Base-by-base conservation (phyloP, 345 rosid genomes). In the Hypericum perforatum region DNA sequence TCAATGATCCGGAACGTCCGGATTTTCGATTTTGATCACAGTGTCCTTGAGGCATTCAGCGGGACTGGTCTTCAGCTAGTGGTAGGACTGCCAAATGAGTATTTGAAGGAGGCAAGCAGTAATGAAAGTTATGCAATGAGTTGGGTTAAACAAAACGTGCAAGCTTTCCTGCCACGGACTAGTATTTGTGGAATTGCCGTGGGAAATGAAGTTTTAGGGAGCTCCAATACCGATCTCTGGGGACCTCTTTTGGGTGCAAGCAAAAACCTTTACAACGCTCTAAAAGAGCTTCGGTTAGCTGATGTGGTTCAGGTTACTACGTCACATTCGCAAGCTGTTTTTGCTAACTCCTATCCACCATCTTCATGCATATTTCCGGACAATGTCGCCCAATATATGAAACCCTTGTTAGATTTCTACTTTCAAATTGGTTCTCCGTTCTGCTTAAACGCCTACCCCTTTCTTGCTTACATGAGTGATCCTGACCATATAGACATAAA, bases 401-500 rank as follows among this genome's bases (percentile, higher is more conserved):
- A 89, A 75, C 95, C 94, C 10, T 66, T 94, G 15, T 70, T 94
- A 69, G 79, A 82, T 44, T 94, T 94, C 66, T 86, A 80, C 64
- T 40, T 74, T 0, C 78, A 88, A 62, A 80, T 80, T 41, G 91
- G 78, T 5, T 89, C 99, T 62, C 99, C 97, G n/a, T 94, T 94
- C 57, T 89, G 97, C 66, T 72, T 94, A 62, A 94, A 94, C 69
- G 99, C 86, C 0, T 94, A 94, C 59, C 99, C 99, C 0, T 94
- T 94, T 61, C 65, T 94, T 70, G 94, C 86, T 8, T 89, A 89
- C 68, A 79, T 76, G 71, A 39, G 76, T 54, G 76, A 83, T 64
- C 81, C 95, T 0, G 85, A 49, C 45, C 63, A 84, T 55, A 94
- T 94, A 7, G 99, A 94, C 65, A 79, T 94, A 43, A 89, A 89